Evolutionary conservation across 768 basidiomycete genomes (phyloP).

Genomic region (Lentinula aciculospora): DNA sequence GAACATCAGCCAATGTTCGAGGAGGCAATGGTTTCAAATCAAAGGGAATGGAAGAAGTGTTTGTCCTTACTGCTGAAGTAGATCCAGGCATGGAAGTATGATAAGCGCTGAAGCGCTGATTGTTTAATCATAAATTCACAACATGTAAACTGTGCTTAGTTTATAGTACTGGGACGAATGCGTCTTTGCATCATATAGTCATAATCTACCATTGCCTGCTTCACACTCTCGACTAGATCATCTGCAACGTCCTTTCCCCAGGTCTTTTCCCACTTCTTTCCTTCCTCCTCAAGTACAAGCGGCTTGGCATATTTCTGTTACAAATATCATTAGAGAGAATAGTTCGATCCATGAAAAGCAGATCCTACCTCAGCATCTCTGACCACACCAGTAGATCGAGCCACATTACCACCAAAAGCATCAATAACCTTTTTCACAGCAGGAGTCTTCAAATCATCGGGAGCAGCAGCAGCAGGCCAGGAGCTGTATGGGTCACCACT

Average conservation of each 20-base stretch:
- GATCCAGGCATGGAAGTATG: background rate
- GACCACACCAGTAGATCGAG: background rate
- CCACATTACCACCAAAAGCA: background rate
- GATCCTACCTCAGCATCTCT: background rate
- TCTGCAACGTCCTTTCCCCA: conserved; percentile 3
- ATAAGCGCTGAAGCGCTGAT: background rate
- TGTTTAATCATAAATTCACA: too few relatives aligned
- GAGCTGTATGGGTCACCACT: background rate
- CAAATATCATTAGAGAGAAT: background rate
- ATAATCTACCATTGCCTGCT: conserved; percentile 1
- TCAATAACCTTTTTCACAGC: background rate
- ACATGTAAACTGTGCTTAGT: too few relatives aligned
- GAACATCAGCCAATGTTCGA: conserved; percentile 57
- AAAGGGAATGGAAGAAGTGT: background rate
- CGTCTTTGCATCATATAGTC: conserved; percentile 3
- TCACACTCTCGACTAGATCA: background rate
- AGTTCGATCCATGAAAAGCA: background rate
- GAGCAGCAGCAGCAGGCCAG: conserved; percentile 3
- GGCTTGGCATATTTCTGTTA: background rate
- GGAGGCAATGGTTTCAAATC: conserved; percentile 12
- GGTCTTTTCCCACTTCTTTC: background rate
- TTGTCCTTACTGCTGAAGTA: background rate
- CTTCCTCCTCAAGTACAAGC: background rate
- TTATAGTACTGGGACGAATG: background rate
- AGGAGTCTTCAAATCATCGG: background rate